phyloP scores from a whole-genome alignment of 1,284 basidiomycete genomes.

The Boletus hoseneyae region DNA sequence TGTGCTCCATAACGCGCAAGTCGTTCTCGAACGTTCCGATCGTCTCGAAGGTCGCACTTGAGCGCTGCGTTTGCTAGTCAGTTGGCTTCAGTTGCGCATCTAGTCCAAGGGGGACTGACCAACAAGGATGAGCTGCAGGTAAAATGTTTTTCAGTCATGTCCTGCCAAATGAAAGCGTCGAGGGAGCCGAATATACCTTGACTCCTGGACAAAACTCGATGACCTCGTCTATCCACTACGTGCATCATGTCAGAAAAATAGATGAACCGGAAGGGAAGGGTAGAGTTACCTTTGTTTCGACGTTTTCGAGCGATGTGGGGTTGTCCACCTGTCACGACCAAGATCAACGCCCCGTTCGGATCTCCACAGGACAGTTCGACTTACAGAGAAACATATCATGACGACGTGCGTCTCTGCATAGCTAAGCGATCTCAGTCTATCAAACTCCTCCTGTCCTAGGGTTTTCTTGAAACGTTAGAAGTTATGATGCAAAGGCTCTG shows the following conservation, averaged over 20 bases:
- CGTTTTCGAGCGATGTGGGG: conserved; percentile 87
- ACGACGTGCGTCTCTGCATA: conserved; percentile 96
- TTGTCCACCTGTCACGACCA: conserved; percentile 69
- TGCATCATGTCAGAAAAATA: conserved; percentile 2
- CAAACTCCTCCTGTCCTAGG: conserved; percentile 94
- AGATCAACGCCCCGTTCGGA: neutral
- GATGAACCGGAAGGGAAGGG: neutral
- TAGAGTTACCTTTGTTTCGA: conserved; percentile 75
- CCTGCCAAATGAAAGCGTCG: conserved; percentile 3
- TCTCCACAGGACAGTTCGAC: conserved; percentile 23
- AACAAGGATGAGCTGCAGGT: conserved; percentile 73
- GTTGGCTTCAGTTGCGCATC: conserved; percentile 2
- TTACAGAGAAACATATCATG: conserved; percentile 90
- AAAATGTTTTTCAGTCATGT: conserved; percentile 12
- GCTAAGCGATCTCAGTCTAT: conserved; percentile 83
- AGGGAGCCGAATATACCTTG: conserved; percentile 50
- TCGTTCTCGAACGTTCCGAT: conserved; percentile 62
- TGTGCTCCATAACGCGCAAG: conserved; percentile 64
- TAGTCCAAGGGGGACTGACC: conserved; percentile 51
- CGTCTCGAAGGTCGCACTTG: conserved; percentile 92
- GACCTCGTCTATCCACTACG: conserved; percentile 85
- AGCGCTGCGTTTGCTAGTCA: conserved; percentile 54
- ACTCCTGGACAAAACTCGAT: conserved; percentile 90
- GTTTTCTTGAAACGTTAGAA: conserved; percentile 31
- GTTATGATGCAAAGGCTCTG: conserved; percentile 12